Evolutionary conservation across 345 rosid genomes (phyloP).

Genomic region (Arabis alpina): DNA sequence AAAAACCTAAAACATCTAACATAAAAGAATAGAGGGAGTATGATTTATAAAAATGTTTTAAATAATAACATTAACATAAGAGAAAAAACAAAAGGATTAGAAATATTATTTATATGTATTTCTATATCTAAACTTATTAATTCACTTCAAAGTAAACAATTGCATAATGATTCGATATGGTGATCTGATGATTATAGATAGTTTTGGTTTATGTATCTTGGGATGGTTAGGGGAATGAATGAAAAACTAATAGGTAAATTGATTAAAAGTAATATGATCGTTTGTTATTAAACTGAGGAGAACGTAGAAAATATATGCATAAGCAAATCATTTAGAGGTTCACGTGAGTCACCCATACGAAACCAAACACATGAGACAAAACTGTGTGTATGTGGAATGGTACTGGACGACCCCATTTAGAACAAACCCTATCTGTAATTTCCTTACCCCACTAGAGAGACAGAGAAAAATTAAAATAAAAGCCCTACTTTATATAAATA

Average conservation of each 20-base stretch:
- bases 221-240: neutral
- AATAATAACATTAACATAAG: neutral
- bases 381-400: constrained; percentile 38
- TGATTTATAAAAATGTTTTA: neutral
- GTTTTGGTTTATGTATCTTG: neutral
- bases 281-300: neutral
- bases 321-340: constrained; percentile 38
- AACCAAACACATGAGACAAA: constrained; percentile 46
- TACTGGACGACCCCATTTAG: constrained; percentile 41
- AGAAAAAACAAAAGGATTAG: no score
- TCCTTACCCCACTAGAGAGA: constrained; percentile 39
- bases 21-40: neutral
- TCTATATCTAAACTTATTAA: no score
- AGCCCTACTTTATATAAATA: constrained; percentile 2
- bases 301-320: neutral
- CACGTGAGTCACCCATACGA: constrained; percentile 46
- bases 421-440: constrained; percentile 44
- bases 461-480: constrained; percentile 4
- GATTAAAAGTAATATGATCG: neutral
- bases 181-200: neutral
- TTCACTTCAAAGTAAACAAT: no score
- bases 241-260: neutral
- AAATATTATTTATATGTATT: no score
- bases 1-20: no score
- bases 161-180: neutral